These are phyloP conservation scores for Plasmodium gaboni DNA, from an alignment of 169 alveolate species.

Conservation along the genomic window DNA sequence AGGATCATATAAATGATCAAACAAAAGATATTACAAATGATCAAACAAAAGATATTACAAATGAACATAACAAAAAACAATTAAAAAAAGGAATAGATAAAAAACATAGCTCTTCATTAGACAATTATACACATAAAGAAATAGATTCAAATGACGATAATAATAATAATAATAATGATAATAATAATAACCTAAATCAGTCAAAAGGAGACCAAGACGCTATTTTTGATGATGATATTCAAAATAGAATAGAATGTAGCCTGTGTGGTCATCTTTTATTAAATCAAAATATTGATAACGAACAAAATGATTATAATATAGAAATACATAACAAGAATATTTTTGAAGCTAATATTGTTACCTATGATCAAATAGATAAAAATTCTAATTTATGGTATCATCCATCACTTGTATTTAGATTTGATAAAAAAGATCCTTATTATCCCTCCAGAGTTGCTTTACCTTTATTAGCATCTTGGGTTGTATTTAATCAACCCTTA, in stretches of 20 bases:
- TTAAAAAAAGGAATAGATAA: neutral
- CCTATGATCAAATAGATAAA: conserved; percentile 86
- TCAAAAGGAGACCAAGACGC: conserved; percentile 37
- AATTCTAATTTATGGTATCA: conserved; percentile 93
- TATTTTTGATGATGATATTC: conserved; percentile 57
- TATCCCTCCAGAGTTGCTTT: conserved; percentile 92
- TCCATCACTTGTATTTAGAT: conserved; percentile 91
- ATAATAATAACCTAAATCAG: conserved; percentile 5
- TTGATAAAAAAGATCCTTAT: conserved; percentile 91
- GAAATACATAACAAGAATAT: conserved; percentile 78
- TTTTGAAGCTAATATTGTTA: conserved; percentile 84
- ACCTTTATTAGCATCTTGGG: conserved; percentile 92
- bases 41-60: neutral
- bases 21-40: no score
- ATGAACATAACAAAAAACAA: neutral
- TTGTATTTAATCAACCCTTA: conserved; percentile 90
- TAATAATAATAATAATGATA: conserved; percentile 4
- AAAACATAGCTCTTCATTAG: neutral
- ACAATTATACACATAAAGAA: conserved; percentile 9
- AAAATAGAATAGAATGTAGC: conserved; percentile 76
- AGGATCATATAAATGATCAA: no score
- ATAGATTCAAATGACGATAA: conserved; percentile 24
- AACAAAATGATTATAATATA: conserved; percentile 42
- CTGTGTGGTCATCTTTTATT: conserved; percentile 89
- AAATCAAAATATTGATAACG: conserved; percentile 78